A percentile compares a stretch with the other conserved stretches of the same genome.
phyloP scores from a whole-genome alignment of 345 rosid species.

The Lumnitzera racemosa region DNA sequence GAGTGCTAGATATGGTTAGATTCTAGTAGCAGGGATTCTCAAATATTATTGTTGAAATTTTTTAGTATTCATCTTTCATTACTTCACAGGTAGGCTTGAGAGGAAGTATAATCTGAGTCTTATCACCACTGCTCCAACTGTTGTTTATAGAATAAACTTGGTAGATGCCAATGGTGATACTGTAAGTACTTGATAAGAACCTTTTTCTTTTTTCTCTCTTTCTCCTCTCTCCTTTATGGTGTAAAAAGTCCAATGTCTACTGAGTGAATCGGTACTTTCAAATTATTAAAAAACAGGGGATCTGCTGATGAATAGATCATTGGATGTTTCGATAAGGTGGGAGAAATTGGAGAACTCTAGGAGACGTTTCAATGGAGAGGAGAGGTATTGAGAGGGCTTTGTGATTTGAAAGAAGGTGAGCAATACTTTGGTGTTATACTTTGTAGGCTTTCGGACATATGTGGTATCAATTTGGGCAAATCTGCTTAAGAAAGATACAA shows the following conservation, averaged over 20 bases:
- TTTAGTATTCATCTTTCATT: neutral
- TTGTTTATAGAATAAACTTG: conserved; percentile 81
- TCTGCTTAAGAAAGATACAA: conserved; percentile 69
- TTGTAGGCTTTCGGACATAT: conserved; percentile 79
- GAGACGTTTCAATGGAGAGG: conserved; percentile 98
- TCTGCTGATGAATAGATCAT: too few relatives aligned
- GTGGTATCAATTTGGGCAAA: conserved; percentile 71
- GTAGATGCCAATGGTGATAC: conserved; percentile 40
- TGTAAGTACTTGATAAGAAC: conserved; percentile 29
- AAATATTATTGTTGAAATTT: neutral
- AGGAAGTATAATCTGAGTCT: conserved; percentile 94
- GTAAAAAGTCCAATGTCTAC: neutral
- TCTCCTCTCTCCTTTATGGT: conserved; percentile 1
- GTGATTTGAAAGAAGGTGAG: conserved; percentile 78
- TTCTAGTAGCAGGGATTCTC: neutral
- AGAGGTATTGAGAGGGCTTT: conserved; percentile 72
- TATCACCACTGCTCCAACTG: conserved; percentile 99
- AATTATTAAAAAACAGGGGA: too few relatives aligned
- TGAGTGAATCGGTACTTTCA: too few relatives aligned
- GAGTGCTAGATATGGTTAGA: too few relatives aligned
- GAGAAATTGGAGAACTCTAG: conserved; percentile 86
- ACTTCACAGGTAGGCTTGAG: conserved; percentile 86
- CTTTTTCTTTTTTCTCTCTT: conserved; percentile 15
- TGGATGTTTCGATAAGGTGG: conserved; percentile 36
- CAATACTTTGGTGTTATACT: conserved; percentile 72